Evolutionary conservation across 2,329 filamentous ascomycete species (phyloP).

Genomic region (Alternaria ethzedia): DNA sequence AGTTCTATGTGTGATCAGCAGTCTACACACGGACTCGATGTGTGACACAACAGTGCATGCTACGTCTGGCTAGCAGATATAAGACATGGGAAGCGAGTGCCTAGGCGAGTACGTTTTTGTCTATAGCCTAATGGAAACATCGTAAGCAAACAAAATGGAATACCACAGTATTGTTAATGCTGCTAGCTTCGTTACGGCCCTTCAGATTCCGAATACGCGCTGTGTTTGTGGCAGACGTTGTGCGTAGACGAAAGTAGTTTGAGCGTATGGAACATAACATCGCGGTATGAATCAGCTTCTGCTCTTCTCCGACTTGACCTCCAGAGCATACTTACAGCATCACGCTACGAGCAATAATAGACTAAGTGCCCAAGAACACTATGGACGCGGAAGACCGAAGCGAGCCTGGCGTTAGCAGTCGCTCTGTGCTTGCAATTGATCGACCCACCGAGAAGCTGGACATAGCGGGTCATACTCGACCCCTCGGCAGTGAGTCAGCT

Average conservation of each 20-base stretch:
- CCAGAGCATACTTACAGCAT: background rate
- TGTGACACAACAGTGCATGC: background rate
- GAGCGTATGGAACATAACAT: background rate
- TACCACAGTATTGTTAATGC: background rate
- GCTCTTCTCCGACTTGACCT: background rate
- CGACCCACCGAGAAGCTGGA: background rate
- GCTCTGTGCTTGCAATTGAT: background rate
- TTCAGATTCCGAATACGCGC: background rate
- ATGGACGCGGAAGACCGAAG: background rate
- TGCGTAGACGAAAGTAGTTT: background rate
- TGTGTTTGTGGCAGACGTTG: background rate
- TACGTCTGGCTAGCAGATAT: background rate
- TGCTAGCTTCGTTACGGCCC: background rate
- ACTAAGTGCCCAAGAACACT: background rate
- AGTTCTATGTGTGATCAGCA: background rate
- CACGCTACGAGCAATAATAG: background rate
- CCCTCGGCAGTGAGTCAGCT: background rate
- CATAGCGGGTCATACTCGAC: background rate
- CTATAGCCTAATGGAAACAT: background rate
- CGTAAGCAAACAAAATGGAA: background rate
- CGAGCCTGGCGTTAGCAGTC: background rate
- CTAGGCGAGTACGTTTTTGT: background rate
- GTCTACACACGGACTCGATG: background rate
- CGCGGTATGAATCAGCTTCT: background rate
- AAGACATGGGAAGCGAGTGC: background rate